Conservation (phyloP, 192 early-diverging fungal species). For the Gaertneriomyces sp. region DNA sequence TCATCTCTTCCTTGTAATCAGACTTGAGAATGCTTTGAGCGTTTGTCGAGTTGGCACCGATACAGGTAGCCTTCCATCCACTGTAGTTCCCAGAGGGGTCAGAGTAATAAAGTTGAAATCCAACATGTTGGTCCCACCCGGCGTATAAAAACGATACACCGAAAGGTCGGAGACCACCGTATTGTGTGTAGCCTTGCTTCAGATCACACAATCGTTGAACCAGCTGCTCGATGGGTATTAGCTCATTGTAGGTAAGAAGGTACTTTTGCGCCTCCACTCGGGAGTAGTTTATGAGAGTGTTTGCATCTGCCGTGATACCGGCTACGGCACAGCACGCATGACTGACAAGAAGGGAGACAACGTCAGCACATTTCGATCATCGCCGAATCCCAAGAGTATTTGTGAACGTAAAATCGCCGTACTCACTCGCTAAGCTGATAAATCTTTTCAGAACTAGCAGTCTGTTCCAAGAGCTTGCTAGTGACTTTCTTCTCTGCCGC, state of each 20-base stretch:
- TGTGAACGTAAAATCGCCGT: not conserved
- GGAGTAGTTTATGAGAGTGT: conserved; percentile 88
- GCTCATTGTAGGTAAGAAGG: conserved; percentile 80
- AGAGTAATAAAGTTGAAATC: conserved; percentile 97
- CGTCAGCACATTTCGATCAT: not conserved
- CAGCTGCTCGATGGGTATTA: conserved; percentile 91
- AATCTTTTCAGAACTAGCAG: conserved; percentile 85
- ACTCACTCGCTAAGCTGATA: conserved; percentile 89
- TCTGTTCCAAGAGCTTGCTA: conserved; percentile 88
- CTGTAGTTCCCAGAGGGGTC: conserved; percentile 99
- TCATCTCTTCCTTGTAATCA: conserved; percentile 89
- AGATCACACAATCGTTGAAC: conserved; percentile 94
- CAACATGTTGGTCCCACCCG: conserved; percentile 83
- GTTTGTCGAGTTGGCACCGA: conserved; percentile 90
- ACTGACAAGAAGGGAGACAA: conserved; percentile 41
- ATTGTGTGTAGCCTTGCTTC: conserved; percentile 99
- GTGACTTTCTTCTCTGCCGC: conserved; percentile 96
- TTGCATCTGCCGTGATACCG: conserved; percentile 94
- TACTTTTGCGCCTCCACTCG: conserved; percentile 85
- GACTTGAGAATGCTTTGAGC: conserved; percentile 92
- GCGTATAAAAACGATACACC: conserved; percentile 98
- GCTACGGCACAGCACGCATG: conserved; percentile 91
- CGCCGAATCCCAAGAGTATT: not conserved
- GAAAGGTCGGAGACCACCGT: conserved; percentile 93
- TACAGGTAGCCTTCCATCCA: conserved; percentile 98